These are phyloP conservation scores for Zea luxurians DNA, from an alignment of 176 grass and related monocot genomes.

Conservation along the genomic window DNA sequence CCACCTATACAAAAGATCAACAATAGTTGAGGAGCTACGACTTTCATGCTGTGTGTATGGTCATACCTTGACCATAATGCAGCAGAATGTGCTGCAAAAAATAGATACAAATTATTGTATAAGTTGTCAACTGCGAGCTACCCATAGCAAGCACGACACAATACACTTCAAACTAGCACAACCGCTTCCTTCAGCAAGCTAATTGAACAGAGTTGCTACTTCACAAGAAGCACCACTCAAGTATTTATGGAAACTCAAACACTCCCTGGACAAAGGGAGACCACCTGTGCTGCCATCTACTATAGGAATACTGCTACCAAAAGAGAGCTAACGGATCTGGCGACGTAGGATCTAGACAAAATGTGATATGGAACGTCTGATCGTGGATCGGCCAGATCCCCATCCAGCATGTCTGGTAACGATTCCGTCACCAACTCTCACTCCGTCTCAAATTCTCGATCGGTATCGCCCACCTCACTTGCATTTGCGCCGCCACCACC, in stretches of 20 bases:
- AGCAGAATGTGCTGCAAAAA: background rate
- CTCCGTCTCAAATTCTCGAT: too few relatives aligned
- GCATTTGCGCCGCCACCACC: too few relatives aligned
- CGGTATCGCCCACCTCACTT: too few relatives aligned
- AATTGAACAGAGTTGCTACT: background rate
- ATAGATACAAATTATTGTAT: background rate
- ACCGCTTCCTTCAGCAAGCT: background rate
- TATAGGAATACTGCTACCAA: too few relatives aligned
- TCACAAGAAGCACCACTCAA: background rate
- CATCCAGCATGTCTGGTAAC: too few relatives aligned
- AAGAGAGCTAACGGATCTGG: too few relatives aligned
- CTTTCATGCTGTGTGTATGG: background rate
- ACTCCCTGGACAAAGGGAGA: background rate
- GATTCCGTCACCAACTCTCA: too few relatives aligned
- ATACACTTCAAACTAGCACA: background rate
- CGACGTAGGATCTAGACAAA: too few relatives aligned
- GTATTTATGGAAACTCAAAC: background rate
- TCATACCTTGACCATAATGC: background rate
- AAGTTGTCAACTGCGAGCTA: background rate
- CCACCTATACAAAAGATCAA: slow-evolving; percentile 49
- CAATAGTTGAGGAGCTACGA: background rate
- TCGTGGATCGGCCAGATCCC: too few relatives aligned
- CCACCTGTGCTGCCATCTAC: background rate
- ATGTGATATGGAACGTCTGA: too few relatives aligned
- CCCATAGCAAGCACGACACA: background rate